A percentile compares a stretch with the other conserved stretches of the same genome.
phyloP scores from a whole-genome alignment of 2,329 filamentous ascomycete genomes.

The Fusarium drepaniforme region DNA sequence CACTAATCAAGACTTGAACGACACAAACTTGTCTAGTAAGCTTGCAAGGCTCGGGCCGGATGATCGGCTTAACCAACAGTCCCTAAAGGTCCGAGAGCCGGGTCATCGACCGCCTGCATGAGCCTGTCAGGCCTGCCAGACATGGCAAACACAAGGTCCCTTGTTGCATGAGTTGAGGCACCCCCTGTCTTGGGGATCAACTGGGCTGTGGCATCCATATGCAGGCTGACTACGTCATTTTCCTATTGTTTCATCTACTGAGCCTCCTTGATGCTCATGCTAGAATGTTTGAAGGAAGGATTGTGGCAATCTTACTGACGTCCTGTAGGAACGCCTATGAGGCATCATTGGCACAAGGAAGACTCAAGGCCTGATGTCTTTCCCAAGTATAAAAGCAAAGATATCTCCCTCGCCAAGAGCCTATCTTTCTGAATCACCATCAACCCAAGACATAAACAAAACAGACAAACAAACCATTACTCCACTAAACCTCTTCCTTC shows the following conservation, averaged over 20 bases:
- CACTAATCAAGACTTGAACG: no score
- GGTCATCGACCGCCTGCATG: background rate
- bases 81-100: no score
- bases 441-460: background rate
- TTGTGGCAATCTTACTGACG: background rate
- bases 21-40: no score
- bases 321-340: background rate
- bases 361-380: background rate
- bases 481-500: background rate
- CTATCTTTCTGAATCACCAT: background rate
- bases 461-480: background rate
- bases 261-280: background rate
- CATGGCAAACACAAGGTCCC: background rate
- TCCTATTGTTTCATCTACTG: background rate
- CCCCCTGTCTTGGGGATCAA: background rate
- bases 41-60: no score
- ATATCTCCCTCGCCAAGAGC: background rate
- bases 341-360: background rate
- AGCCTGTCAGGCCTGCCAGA: background rate
- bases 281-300: background rate
- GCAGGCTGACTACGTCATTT: background rate
- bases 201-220: background rate
- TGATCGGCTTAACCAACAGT: no score
- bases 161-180: background rate
- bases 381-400: background rate